phyloP scores from a whole-genome alignment of 106 monocot genomes.

The Iris macrosiphon region DNA sequence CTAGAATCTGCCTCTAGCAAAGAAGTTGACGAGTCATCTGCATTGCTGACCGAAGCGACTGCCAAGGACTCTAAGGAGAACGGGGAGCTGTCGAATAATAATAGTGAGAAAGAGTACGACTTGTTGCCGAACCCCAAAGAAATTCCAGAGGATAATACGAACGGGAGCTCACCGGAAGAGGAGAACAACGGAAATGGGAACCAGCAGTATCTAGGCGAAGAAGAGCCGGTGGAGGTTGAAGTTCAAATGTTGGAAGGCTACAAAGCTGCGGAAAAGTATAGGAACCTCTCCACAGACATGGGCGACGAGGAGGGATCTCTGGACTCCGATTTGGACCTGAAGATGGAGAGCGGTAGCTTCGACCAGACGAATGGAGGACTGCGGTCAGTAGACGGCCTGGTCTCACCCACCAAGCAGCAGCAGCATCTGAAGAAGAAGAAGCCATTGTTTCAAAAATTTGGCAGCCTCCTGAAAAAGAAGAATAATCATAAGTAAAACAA shows the following conservation, averaged over 20 bases:
- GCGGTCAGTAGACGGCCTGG: conserved; percentile 12
- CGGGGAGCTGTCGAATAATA: conserved; percentile 16
- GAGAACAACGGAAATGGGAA: neutral
- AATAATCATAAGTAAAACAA: neutral
- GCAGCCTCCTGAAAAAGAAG: conserved; percentile 62
- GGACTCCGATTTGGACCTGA: conserved; percentile 32
- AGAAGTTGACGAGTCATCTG: conserved; percentile 25
- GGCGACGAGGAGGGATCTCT: conserved; percentile 23
- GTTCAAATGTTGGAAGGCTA: conserved; percentile 2
- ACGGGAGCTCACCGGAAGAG: conserved; percentile 6
- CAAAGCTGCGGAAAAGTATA: conserved; percentile 7
- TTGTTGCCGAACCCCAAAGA: conserved; percentile 5
- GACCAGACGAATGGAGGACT: conserved; percentile 25
- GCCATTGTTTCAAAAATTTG: conserved; percentile 37
- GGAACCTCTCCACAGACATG: conserved; percentile 15
- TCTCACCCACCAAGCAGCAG: conserved; percentile 18
- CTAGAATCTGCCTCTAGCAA: conserved; percentile 15
- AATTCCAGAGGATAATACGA: conserved; percentile 5
- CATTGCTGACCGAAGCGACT: conserved; percentile 13
- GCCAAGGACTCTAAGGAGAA: conserved; percentile 8
- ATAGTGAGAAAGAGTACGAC: conserved; percentile 14
- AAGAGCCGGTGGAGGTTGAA: conserved; percentile 1
- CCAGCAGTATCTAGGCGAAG: neutral
- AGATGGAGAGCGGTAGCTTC: conserved; percentile 24
- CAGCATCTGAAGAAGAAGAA: conserved; percentile 60